Evolutionary conservation across 2,329 filamentous ascomycete species (phyloP).

Genomic region (Pseudocercospora fijiensis): DNA sequence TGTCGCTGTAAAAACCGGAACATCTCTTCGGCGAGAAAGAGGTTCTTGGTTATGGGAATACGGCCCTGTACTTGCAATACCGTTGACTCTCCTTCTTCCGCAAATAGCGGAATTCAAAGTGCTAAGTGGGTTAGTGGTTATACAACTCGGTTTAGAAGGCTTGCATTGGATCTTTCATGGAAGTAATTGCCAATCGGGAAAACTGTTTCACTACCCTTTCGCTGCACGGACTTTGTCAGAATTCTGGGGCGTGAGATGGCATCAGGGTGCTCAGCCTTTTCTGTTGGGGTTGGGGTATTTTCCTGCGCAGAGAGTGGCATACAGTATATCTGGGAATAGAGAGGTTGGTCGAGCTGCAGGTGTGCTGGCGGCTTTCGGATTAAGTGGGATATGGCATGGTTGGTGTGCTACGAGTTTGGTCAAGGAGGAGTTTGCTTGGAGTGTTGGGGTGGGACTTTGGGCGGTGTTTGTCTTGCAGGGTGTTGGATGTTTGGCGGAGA

Average conservation of each 20-base stretch:
- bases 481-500: constrained; percentile 15
- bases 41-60: constrained; percentile 1
- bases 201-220: constrained; percentile 9
- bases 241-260: constrained; percentile 16
- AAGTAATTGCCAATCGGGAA: background rate
- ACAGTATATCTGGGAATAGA: background rate
- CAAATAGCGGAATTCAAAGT: constrained; percentile 7
- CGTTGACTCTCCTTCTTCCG: constrained; percentile 1
- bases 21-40: too few species aligned
- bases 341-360: constrained; percentile 4
- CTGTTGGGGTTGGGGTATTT: constrained; percentile 7
- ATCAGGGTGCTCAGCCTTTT: constrained; percentile 15
- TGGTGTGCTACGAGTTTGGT: constrained; percentile 10
- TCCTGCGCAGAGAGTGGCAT: background rate
- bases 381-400: constrained; percentile 18
- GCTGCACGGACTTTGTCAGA: constrained; percentile 3
- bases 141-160: constrained; percentile 6
- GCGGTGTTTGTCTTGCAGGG: constrained; percentile 14
- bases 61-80: background rate
- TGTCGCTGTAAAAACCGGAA: constrained; percentile 3
- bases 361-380: constrained; percentile 9
- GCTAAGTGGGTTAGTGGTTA: background rate
- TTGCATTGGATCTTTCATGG: background rate
- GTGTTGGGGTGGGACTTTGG: constrained; percentile 1
- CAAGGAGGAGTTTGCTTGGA: background rate